Evolutionary conservation across 2,329 filamentous ascomycete genomes (phyloP), one percentile per base, ranked within the genome.

Genomic region (Clonostachys chloroleuca): DNA sequence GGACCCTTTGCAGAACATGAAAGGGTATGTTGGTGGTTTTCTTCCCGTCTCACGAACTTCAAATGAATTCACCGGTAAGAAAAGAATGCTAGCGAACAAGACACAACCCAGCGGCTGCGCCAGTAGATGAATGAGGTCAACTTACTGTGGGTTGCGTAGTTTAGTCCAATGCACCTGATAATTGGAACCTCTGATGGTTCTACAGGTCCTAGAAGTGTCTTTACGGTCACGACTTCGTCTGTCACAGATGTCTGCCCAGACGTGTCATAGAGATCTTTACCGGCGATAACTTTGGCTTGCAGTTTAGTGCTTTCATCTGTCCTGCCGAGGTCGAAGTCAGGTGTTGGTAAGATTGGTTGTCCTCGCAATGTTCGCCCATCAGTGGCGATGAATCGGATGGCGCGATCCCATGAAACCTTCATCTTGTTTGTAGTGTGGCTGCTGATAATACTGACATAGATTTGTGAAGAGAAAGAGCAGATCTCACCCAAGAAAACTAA

Each of bases 31-130:
- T 0, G 77, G 77, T 0, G 70, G 69, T 7, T 67, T 75, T 14
- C 75, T 68, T 4, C 72, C 72, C 5, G 73, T 73, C 60, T 81
- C 76, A 35, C 67, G 65, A 54, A 80, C 76, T 79, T 44, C 16
- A 49, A 13, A 7, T 20, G 17, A 49, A 24, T 24, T 8, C 6
- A 24, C 8, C 24, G 7, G 24, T 24, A 24, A 24, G 24, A 24
- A 24, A 6, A 24, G 24, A 24, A 24, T 7, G 74, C 62, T 5
- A 87, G 86, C 54, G 64, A 64, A 51, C 80, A 77, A 65, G 92
- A 92, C n/a, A 92, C 67, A 10, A 90, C 75, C 0, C 87, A 88
- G 53, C 81, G 86, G 57, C 80, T 77, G 2, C 87, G 87, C 49
- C 87, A 74, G 2, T 86, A 77, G 68, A 89, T 76, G 51, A 80